Evolutionary conservation across 768 basidiomycete genomes (phyloP).

Genomic region (Amanita fuliginea): DNA sequence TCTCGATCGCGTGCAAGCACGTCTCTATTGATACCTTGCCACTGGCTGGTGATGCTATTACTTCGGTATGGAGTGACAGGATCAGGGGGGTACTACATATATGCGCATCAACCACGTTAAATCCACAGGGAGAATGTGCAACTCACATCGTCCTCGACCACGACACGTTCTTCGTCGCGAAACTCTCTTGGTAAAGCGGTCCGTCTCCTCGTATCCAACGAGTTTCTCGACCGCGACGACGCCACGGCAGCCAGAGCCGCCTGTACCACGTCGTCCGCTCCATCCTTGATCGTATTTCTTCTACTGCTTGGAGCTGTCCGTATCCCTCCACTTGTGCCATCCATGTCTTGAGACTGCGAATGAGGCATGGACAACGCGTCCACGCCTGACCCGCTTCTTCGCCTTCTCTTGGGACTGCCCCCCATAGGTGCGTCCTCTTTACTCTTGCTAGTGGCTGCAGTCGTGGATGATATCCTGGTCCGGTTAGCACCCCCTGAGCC

Average conservation of each 20-base stretch:
- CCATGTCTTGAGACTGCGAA: neutral
- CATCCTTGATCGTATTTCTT: conserved; percentile 9
- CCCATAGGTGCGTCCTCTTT: neutral
- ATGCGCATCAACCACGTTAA: neutral
- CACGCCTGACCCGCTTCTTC: neutral
- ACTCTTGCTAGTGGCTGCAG: neutral
- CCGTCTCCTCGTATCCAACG: conserved; percentile 26
- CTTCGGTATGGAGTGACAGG: conserved; percentile 28
- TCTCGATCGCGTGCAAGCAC: neutral
- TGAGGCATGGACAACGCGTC: neutral
- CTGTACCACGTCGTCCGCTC: conserved; percentile 28
- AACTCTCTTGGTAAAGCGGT: conserved; percentile 32
- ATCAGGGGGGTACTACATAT: conserved; percentile 19
- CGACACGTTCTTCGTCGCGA: conserved; percentile 18
- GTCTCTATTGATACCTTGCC: neutral
- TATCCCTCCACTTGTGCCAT: neutral
- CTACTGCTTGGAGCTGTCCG: neutral
- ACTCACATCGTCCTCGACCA: conserved; percentile 7
- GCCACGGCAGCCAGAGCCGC: conserved; percentile 55
- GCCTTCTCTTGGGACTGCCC: conserved; percentile 5
- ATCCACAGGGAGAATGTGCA: neutral
- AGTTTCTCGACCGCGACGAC: conserved; percentile 37
- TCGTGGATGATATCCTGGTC: neutral
- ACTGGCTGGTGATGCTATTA: neutral
- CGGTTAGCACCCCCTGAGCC: neutral